These are phyloP conservation scores for Nemophila menziesii DNA, from an alignment of 257 asterid genomes.

Conservation along the genomic window DNA sequence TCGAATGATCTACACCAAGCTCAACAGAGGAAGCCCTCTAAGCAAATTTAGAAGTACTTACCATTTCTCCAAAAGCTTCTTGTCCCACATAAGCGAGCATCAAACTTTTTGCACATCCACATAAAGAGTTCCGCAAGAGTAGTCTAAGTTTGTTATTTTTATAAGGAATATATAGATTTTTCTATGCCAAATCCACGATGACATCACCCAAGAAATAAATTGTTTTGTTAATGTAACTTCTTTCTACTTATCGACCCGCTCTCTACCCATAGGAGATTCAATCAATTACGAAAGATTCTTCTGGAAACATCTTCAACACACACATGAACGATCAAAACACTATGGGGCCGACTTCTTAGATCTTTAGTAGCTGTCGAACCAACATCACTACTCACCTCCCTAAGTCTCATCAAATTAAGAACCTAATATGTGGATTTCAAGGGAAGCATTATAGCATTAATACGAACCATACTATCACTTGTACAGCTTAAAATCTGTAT, in stretches of 20 bases:
- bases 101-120: conserved; percentile 73
- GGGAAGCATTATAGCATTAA: conserved; percentile 48
- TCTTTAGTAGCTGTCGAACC: conserved; percentile 58
- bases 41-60: conserved; percentile 77
- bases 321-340: conserved; percentile 71
- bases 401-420: conserved; percentile 45
- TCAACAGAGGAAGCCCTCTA: conserved; percentile 81
- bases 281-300: conserved; percentile 47
- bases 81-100: conserved; percentile 87
- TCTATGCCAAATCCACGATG: conserved; percentile 76
- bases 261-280: conserved; percentile 85
- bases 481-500: conserved; percentile 55
- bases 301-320: conserved; percentile 62
- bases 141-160: conserved; percentile 84
- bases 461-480: conserved; percentile 42
- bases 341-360: conserved; percentile 76
- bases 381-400: conserved; percentile 58
- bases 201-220: conserved; percentile 81
- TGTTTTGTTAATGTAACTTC: conserved; percentile 63
- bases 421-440: conserved; percentile 60
- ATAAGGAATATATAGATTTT: conserved; percentile 70
- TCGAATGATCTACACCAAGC: conserved; percentile 74
- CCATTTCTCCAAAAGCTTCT: conserved; percentile 65
- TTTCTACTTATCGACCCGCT: conserved; percentile 58
- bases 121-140: conserved; percentile 79